Percentiles rank a stretch among this genome's conserved stretches.
phyloP scores from a whole-genome alignment of 2,329 filamentous ascomycete species.

The Chaetomium sp. region DNA sequence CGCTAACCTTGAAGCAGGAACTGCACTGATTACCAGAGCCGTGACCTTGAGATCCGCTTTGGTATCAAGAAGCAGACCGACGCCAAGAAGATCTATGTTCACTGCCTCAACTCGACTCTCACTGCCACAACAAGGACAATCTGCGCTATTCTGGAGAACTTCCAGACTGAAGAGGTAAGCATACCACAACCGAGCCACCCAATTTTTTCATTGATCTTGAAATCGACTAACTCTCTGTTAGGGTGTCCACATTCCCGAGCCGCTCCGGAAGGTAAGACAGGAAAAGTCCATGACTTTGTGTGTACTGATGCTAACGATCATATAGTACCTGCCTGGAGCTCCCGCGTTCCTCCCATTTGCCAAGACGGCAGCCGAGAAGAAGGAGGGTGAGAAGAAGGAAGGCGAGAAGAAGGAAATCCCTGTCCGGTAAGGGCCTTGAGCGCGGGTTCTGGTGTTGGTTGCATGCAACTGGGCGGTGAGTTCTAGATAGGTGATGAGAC shows the following conservation, averaged over 20 bases:
- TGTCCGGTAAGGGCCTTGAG: conserved; percentile 22
- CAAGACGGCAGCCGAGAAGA: conserved; percentile 18
- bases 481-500: not conserved
- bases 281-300: not conserved
- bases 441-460: not conserved
- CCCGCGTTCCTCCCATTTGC: conserved; percentile 88
- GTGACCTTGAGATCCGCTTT: conserved; percentile 89
- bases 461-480: not conserved
- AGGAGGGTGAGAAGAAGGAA: conserved; percentile 41
- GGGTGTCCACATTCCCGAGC: conserved; percentile 79
- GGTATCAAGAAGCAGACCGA: conserved; percentile 86
- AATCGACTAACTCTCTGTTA: conserved; percentile 40
- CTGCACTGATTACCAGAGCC: conserved; percentile 96
- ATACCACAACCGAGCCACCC: not conserved
- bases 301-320: conserved; percentile 1
- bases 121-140: conserved; percentile 90
- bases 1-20: conserved; percentile 51
- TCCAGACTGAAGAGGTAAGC: conserved; percentile 79
- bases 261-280: conserved; percentile 63
- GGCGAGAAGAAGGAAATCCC: conserved; percentile 31
- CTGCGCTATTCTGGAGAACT: conserved; percentile 96
- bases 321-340: conserved; percentile 58
- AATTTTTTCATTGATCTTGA: not conserved
- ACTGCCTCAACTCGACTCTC: conserved; percentile 78
- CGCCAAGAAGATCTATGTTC: conserved; percentile 88